phyloP scores from a whole-genome alignment of 345 rosid species.

The Adansonia digitata region DNA sequence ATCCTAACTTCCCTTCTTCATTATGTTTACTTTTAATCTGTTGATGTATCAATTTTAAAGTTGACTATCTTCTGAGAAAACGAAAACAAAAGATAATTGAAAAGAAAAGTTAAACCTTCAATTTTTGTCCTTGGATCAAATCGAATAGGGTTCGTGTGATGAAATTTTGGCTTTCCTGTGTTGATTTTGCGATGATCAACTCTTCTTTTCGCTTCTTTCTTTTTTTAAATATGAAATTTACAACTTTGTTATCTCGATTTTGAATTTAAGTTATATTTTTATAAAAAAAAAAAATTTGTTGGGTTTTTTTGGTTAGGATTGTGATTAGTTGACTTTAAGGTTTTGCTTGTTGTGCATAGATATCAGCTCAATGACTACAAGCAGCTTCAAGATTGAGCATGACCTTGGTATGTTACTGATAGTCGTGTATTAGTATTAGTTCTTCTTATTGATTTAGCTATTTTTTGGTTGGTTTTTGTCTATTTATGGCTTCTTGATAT shows the following conservation, averaged over 20 bases:
- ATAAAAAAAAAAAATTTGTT: neutral
- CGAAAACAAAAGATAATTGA: neutral
- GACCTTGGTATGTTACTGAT: constrained; percentile 45
- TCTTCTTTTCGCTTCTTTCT: neutral
- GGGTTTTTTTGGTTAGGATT: neutral
- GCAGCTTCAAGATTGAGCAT: constrained; percentile 61
- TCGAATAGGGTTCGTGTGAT: neutral
- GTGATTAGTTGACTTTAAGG: neutral
- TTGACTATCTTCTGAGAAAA: neutral
- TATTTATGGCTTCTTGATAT: constrained; percentile 9
- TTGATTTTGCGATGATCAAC: neutral
- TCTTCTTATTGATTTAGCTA: neutral
- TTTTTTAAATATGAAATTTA: neutral
- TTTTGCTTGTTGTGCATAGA: constrained; percentile 11
- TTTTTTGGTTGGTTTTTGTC: neutral
- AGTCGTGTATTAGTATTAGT: neutral
- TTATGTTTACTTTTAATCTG: neutral
- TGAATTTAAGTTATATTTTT: neutral
- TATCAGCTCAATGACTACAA: constrained; percentile 38
- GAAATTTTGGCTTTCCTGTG: neutral
- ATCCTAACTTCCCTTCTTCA: neutral
- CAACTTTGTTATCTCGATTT: neutral
- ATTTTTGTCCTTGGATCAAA: neutral
- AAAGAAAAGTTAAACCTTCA: neutral
- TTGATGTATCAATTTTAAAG: neutral